Percentiles rank a stretch among this genome's conserved stretches.
phyloP scores from a whole-genome alignment of 169 alveolate genomes.

The Babesia sp. region DNA sequence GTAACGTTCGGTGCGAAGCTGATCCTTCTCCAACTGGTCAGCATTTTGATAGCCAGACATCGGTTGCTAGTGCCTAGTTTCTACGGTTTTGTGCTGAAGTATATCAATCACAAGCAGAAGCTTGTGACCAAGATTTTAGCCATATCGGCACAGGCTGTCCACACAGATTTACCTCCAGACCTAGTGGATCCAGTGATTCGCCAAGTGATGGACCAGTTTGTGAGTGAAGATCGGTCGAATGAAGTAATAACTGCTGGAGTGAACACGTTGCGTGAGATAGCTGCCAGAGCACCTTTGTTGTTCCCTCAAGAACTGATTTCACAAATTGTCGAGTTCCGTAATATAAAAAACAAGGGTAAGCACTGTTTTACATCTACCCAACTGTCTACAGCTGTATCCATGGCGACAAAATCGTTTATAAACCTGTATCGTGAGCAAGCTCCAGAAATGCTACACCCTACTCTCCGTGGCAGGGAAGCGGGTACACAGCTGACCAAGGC shows the following conservation, averaged over 20 bases:
- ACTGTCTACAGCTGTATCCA: constrained; percentile 72
- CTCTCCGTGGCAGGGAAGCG: constrained; percentile 72
- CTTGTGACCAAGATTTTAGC: constrained; percentile 84
- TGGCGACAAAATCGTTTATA: constrained; percentile 83
- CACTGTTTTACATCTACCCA: neutral
- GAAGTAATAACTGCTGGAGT: constrained; percentile 58
- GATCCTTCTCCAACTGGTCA: constrained; percentile 39
- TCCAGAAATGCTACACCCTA: constrained; percentile 80
- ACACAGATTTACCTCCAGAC: constrained; percentile 83
- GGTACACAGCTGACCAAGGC: constrained; percentile 48
- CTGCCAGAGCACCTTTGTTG: constrained; percentile 82
- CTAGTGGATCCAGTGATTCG: constrained; percentile 81
- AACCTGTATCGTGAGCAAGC: constrained; percentile 83
- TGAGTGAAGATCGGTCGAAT: constrained; percentile 53
- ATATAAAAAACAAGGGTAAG: constrained; percentile 77
- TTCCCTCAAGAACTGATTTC: constrained; percentile 75
- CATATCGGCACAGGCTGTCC: constrained; percentile 85
- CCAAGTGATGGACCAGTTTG: constrained; percentile 34
- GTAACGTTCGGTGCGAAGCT: constrained; percentile 33
- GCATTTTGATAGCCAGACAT: constrained; percentile 43
- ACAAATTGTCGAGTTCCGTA: constrained; percentile 76
- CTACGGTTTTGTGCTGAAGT: constrained; percentile 59
- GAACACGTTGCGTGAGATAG: constrained; percentile 78
- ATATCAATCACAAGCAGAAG: constrained; percentile 83
- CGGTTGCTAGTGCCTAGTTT: constrained; percentile 46